Base-by-base conservation (phyloP, 768 basidiomycete genomes). In the Suillus brevipes region DNA sequence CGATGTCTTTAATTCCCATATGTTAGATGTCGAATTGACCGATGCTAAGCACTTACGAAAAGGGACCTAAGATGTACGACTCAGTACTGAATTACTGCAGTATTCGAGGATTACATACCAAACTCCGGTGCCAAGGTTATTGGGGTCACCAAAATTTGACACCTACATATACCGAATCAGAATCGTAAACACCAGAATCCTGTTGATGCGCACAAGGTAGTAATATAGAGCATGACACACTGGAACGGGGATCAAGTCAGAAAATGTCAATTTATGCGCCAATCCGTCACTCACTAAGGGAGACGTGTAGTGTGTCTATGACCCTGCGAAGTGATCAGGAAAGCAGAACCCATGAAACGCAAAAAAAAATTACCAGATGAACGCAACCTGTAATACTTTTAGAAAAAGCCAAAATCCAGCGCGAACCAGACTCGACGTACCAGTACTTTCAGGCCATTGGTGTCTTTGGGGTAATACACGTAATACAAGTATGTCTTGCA, bases 81-180 rank as follows among this genome's bases (percentile, higher is more conserved):
- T 58, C 64, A 64, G 63, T 38, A 36, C 34, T 40, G 37, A 1
- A 25, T 7, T 3, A n/a, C 9, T 5, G 14, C 16, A 38, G 25
- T 13, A 43, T 61, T 49, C 45, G 34, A 61, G 23, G 43, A 25
- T 36, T 31, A 63, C 71, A 55, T 63, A 82, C 81, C 82, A 83
- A 62, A 79, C 74, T 1, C 78, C 79, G 42, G 65, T 34, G 6
- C 58, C 74, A 7, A 82, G 72, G 9, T 73, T 79, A 1, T 60
- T n/a, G 5, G 75, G 74, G 65, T 81, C 78, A 40, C 70, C 70
- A 63, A 76, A 82, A 66, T 78, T 81, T 43, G 75, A 74, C 25
- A 82, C 77, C 82, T 83, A 45, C n/a, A n/a, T n/a, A n/a, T 28
- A 25, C 28, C 18, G 28, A 25, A 7, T 62, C 13, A 47, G 36